Evolutionary conservation across 1,139 yeast species (phyloP).

Genomic region (Hemisphaericaspora subhashii): DNA sequence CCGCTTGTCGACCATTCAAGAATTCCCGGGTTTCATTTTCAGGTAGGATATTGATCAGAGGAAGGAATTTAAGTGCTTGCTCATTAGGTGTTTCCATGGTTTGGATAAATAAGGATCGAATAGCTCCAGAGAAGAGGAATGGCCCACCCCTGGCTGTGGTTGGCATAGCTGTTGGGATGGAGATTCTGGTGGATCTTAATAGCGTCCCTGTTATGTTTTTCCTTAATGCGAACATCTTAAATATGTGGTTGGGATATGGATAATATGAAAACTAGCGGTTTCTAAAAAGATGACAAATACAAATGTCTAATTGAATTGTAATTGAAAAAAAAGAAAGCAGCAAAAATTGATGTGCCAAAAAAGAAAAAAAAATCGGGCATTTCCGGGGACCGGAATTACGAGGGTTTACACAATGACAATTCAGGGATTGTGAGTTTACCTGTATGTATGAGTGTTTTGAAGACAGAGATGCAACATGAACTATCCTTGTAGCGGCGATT

Average conservation of each 20-base stretch:
- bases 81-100: conserved; percentile 49
- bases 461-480: too few relatives aligned
- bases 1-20: conserved; percentile 55
- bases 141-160: too few relatives aligned
- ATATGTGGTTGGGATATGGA: too few relatives aligned
- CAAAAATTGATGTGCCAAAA: too few relatives aligned
- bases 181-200: conserved; percentile 2
- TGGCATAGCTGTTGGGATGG: background rate
- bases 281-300: background rate
- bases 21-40: conserved; percentile 55
- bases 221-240: background rate
- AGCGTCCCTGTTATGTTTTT: conserved; percentile 1
- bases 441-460: too few relatives aligned
- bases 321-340: background rate
- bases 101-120: conserved; percentile 36
- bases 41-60: conserved; percentile 37
- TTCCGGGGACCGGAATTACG: too few relatives aligned
- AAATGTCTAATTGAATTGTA: too few relatives aligned
- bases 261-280: too few relatives aligned
- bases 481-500: too few relatives aligned
- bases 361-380: too few relatives aligned
- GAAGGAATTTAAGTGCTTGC: conserved; percentile 47
- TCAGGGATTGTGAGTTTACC: too few relatives aligned
- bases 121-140: background rate
- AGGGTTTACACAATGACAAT: too few relatives aligned